A percentile compares a stretch with the other conserved stretches of the same genome.
Evolutionary conservation across 2,329 filamentous ascomycete species (phyloP).

Genomic region (Fusarium pseudocircinatum): DNA sequence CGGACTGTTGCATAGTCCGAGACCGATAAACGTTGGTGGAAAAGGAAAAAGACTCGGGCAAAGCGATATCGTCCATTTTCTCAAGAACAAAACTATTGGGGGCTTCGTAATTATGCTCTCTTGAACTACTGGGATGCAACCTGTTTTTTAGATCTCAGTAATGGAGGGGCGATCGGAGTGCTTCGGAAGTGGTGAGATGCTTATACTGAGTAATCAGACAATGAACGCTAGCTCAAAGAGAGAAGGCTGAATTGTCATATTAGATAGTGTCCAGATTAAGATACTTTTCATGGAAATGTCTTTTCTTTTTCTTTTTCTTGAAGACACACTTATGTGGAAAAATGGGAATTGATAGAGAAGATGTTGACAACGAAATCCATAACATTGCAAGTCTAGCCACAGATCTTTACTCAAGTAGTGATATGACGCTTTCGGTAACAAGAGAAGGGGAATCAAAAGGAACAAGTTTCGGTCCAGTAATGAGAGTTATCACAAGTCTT

Average conservation of each 20-base stretch:
- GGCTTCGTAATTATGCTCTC: neutral
- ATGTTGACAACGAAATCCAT: neutral
- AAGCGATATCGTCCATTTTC: neutral
- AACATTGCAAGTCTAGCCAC: neutral
- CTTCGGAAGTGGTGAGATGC: slow-evolving; percentile 22
- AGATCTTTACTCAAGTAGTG: neutral
- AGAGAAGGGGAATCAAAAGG: neutral
- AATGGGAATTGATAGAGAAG: neutral
- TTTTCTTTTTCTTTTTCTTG: neutral
- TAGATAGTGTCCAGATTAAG: neutral
- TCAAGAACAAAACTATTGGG: slow-evolving; percentile 5
- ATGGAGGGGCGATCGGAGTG: slow-evolving; percentile 19
- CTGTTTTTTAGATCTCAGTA: slow-evolving; percentile 18
- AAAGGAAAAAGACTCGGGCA: neutral
- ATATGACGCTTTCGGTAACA: no score
- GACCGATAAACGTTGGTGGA: neutral
- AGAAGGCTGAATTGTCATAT: neutral
- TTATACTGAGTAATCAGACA: slow-evolving; percentile 22
- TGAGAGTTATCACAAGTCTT: neutral
- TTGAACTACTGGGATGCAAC: neutral
- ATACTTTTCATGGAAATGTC: neutral
- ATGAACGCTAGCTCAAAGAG: neutral
- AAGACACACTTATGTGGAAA: neutral
- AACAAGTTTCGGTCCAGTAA: neutral
- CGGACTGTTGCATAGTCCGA: slow-evolving; percentile 12